phyloP scores from a whole-genome alignment of 1,139 yeast species.

The Lodderomyces oxycetoniae region DNA sequence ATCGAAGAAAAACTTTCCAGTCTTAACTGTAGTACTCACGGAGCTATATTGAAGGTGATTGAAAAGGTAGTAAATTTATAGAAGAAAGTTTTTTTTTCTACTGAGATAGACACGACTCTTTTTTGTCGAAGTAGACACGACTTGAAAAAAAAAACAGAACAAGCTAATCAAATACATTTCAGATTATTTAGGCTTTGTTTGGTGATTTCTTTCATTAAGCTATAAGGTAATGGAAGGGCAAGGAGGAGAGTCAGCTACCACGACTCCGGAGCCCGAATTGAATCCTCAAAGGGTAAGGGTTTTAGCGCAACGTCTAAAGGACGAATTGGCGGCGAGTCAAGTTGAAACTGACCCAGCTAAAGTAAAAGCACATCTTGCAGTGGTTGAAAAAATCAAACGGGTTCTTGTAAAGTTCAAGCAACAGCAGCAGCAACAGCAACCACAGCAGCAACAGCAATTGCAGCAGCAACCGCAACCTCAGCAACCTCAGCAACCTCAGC shows the following conservation, averaged over 20 bases:
- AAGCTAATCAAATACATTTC: too few relatives aligned
- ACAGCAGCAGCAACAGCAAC: slow-evolving; percentile 24
- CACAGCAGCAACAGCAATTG: slow-evolving; percentile 3
- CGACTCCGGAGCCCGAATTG: slow-evolving; percentile 15
- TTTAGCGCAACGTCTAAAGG: slow-evolving; percentile 34
- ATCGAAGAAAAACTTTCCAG: slow-evolving; percentile 48
- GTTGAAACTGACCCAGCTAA: slow-evolving; percentile 47
- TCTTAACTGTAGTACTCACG: slow-evolving; percentile 7
- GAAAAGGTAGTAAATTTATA: slow-evolving; percentile 4
- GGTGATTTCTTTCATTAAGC: too few relatives aligned
- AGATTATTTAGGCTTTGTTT: too few relatives aligned
- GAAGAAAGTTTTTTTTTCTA: too few relatives aligned
- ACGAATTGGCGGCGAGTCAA: slow-evolving; percentile 61
- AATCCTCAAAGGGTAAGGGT: slow-evolving; percentile 13
- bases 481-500: neutral
- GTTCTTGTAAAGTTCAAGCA: slow-evolving; percentile 41
- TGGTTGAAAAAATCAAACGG: slow-evolving; percentile 63
- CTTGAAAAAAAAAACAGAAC: too few relatives aligned
- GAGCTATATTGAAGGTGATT: slow-evolving; percentile 2
- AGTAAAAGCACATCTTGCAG: slow-evolving; percentile 63
- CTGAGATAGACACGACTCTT: too few relatives aligned
- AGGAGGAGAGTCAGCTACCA: too few relatives aligned
- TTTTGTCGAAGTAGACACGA: too few relatives aligned
- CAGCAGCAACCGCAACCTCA: slow-evolving; percentile 2
- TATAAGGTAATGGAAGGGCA: too few relatives aligned